Percentiles rank a stretch among this genome's conserved stretches.
These are phyloP conservation scores for Penicillium sp. DNA, from an alignment of 2,329 filamentous ascomycete genomes.

Conservation along the genomic window DNA sequence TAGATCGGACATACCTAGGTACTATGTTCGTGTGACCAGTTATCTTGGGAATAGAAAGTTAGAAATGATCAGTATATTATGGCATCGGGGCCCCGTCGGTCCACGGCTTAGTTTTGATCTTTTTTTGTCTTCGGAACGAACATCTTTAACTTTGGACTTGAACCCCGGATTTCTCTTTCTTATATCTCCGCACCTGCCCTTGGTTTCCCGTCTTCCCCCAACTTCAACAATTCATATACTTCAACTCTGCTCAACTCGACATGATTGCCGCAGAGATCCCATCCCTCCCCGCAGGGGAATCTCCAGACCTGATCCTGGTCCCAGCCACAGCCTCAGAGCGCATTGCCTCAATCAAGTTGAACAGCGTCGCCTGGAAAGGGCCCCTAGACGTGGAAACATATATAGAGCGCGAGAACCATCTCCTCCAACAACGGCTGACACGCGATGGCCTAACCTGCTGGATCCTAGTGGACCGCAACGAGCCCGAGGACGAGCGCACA, in stretches of 20 bases:
- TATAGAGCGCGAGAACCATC: slow-evolving; percentile 48
- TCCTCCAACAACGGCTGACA: slow-evolving; percentile 46
- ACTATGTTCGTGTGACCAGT: neutral
- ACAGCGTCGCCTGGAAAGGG: slow-evolving; percentile 52
- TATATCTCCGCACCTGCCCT: neutral
- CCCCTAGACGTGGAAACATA: slow-evolving; percentile 48
- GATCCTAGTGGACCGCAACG: slow-evolving; percentile 47
- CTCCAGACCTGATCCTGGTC: slow-evolving; percentile 46
- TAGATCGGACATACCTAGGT: neutral
- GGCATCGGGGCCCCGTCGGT: slow-evolving; percentile 6
- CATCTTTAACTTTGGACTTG: slow-evolving; percentile 1
- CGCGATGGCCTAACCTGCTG: slow-evolving; percentile 51
- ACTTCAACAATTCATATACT: neutral
- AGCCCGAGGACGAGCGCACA: slow-evolving; percentile 33
- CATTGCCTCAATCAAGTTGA: slow-evolving; percentile 45
- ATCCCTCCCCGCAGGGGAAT: slow-evolving; percentile 42
- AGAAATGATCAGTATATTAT: neutral
- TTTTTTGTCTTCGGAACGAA: neutral
- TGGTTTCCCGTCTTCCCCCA: no score
- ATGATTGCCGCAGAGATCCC: slow-evolving; percentile 33
- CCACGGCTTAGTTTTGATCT: neutral
- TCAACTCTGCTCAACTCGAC: neutral
- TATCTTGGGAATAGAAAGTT: neutral
- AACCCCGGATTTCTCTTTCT: slow-evolving; percentile 3
- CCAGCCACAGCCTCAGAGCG: slow-evolving; percentile 49